Evolutionary conservation across 2,329 filamentous ascomycete genomes (phyloP).

Genomic region (Penicillium sp.): DNA sequence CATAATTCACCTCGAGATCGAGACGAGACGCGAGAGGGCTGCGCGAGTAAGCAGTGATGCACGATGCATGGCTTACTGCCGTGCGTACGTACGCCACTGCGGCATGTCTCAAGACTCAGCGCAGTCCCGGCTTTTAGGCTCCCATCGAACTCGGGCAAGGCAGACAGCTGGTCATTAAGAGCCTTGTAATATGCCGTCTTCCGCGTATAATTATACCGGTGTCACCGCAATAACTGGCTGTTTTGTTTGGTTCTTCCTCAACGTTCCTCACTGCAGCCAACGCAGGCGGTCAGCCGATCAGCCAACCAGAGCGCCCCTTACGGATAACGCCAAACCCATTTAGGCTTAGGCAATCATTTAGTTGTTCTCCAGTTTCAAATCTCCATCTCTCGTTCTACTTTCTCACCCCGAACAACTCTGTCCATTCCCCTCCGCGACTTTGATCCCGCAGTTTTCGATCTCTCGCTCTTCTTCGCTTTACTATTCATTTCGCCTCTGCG

Average conservation of each 20-base stretch:
- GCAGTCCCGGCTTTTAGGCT: not conserved
- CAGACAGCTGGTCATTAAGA: not conserved
- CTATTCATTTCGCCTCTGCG: not conserved
- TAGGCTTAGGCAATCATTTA: not conserved
- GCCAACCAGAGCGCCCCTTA: not conserved
- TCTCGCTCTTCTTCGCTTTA: not conserved
- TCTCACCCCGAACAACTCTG: slow-evolving; percentile 1
- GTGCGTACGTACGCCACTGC: too few relatives aligned
- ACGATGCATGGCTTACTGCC: too few relatives aligned
- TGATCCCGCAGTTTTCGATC: not conserved
- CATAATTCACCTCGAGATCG: too few relatives aligned
- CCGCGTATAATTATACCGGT: too few relatives aligned
- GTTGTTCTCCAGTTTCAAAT: not conserved
- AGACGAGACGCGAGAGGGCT: too few relatives aligned
- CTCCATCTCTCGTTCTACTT: not conserved
- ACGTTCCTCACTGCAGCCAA: not conserved
- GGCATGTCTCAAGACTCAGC: too few relatives aligned
- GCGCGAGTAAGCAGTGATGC: not conserved
- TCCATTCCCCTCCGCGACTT: not conserved
- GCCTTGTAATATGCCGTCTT: too few relatives aligned
- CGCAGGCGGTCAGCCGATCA: slow-evolving; percentile 5
- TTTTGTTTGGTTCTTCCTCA: too few relatives aligned
- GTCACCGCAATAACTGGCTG: too few relatives aligned
- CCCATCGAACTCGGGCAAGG: not conserved
- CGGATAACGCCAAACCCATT: not conserved